Percentiles rank a stretch among this genome's conserved stretches.
Evolutionary conservation across 805 yeast species (phyloP).

Genomic region (Priceomyces haplophilus): DNA sequence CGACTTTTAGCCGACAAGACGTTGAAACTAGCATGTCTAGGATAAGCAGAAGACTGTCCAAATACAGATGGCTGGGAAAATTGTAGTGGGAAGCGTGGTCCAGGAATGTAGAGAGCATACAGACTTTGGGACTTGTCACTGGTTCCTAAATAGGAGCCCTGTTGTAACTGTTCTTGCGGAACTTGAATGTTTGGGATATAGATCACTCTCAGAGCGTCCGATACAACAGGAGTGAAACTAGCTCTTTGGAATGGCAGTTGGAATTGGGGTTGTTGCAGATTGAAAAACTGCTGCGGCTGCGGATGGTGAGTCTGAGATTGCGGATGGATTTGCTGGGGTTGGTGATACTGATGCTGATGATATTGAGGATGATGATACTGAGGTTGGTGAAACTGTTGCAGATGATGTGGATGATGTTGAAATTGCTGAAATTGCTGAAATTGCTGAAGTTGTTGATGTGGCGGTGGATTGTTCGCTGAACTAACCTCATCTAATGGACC

Average conservation of each 20-base stretch:
- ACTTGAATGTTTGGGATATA: conserved; percentile 10
- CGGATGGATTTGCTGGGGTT: conserved; percentile 6
- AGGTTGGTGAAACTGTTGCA: conserved; percentile 2
- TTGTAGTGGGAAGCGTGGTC: conserved; percentile 1
- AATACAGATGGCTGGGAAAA: conserved; percentile 1
- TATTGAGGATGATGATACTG: background rate
- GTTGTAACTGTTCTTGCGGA: conserved; percentile 7
- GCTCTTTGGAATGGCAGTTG: conserved; percentile 1
- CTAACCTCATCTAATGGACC: conserved; percentile 1
- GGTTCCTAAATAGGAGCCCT: conserved; percentile 1
- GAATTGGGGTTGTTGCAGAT: conserved; percentile 2
- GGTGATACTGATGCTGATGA: conserved; percentile 9
- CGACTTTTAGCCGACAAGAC: background rate
- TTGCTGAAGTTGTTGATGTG: conserved; percentile 9
- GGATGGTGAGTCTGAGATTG: conserved; percentile 4
- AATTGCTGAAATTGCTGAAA: conserved; percentile 7
- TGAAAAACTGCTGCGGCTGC: conserved; percentile 2
- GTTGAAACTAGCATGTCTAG: conserved; percentile 6
- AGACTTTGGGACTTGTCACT: background rate
- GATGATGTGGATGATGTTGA: conserved; percentile 7
- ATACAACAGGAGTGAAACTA: background rate
- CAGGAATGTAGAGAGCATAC: background rate
- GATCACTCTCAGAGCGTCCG: conserved; percentile 6
- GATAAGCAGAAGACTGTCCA: conserved; percentile 3
- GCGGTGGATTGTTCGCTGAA: conserved; percentile 3